These are phyloP conservation scores for Stephanodiscus minutulus DNA, from an alignment of 108 stramenopile genomes.

Conservation along the genomic window DNA sequence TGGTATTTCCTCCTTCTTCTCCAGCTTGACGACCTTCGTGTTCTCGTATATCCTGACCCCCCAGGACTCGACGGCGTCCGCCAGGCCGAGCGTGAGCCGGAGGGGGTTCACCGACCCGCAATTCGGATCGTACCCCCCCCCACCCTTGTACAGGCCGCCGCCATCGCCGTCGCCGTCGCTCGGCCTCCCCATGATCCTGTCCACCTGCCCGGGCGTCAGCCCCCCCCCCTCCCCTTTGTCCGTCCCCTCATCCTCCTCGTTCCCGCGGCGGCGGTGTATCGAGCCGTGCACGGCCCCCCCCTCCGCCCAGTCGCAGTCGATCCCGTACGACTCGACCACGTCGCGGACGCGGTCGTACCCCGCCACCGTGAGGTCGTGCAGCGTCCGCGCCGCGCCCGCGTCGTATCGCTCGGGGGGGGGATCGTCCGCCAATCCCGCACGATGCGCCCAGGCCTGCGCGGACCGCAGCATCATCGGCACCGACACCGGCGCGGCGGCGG, in stretches of 20 bases:
- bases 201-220: constrained; percentile 20
- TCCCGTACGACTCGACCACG: constrained; percentile 32
- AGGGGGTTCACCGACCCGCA: constrained; percentile 39
- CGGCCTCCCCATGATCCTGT: constrained; percentile 32
- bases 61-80: constrained; percentile 34
- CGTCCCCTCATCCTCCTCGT: neutral
- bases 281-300: constrained; percentile 34
- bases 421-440: neutral
- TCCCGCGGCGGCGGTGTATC: too few relatives aligned
- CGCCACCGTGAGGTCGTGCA: constrained; percentile 31
- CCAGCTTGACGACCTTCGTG: constrained; percentile 21
- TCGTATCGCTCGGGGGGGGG: constrained; percentile 11
- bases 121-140: constrained; percentile 33
- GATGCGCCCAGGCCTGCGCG: neutral
- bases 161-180: neutral
- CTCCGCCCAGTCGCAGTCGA: constrained; percentile 47
- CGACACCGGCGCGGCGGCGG: neutral
- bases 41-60: constrained; percentile 35
- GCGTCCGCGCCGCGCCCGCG: constrained; percentile 1
- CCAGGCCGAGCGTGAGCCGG: constrained; percentile 31
- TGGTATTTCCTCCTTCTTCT: constrained; percentile 3
- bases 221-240: neutral
- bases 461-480: neutral
- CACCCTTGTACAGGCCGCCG: constrained; percentile 30
- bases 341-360: constrained; percentile 30